Conservation (phyloP, 352 stramenopile species). For the Pythium catenulatum region DNA sequence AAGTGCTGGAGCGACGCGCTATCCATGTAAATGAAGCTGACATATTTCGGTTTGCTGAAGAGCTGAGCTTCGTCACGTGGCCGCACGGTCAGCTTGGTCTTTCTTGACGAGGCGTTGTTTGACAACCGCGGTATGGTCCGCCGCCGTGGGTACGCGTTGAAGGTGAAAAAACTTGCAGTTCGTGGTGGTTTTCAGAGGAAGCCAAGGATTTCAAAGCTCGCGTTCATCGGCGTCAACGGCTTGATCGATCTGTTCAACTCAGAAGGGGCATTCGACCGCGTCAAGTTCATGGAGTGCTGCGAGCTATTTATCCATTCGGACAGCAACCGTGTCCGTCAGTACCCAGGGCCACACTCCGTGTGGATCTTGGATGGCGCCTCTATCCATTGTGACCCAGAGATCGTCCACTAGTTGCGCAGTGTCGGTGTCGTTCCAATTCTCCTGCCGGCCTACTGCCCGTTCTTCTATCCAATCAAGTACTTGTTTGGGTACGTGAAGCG, state of each 20-base stretch:
- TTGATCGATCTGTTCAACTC: constrained; percentile 58
- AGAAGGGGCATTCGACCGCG: constrained; percentile 53
- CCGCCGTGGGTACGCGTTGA: constrained; percentile 48
- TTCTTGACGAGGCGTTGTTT: constrained; percentile 62
- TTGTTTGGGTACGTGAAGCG: constrained; percentile 51
- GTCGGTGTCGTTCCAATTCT: constrained; percentile 62
- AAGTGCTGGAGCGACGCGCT: constrained; percentile 52
- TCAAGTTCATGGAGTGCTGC: constrained; percentile 49
- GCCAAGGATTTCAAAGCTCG: constrained; percentile 43
- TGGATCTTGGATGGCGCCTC: constrained; percentile 63
- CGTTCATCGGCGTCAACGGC: constrained; percentile 20
- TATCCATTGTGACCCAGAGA: constrained; percentile 59
- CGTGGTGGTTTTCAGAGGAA: constrained; percentile 55
- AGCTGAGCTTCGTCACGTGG: constrained; percentile 56
- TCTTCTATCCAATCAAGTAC: constrained; percentile 64
- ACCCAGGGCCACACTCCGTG: constrained; percentile 54
- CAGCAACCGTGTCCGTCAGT: constrained; percentile 24
- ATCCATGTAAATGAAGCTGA: constrained; percentile 60
- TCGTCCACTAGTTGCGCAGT: constrained; percentile 61
- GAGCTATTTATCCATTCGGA: constrained; percentile 47
- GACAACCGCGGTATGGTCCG: constrained; percentile 61
- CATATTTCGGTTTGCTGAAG: constrained; percentile 55
- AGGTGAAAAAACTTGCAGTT: constrained; percentile 48
- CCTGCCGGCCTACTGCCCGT: constrained; percentile 56
- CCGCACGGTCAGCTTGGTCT: constrained; percentile 44